These are phyloP conservation scores for Tolypocladium tropicale DNA, from an alignment of 2,329 filamentous ascomycete genomes.

Conservation along the genomic window DNA sequence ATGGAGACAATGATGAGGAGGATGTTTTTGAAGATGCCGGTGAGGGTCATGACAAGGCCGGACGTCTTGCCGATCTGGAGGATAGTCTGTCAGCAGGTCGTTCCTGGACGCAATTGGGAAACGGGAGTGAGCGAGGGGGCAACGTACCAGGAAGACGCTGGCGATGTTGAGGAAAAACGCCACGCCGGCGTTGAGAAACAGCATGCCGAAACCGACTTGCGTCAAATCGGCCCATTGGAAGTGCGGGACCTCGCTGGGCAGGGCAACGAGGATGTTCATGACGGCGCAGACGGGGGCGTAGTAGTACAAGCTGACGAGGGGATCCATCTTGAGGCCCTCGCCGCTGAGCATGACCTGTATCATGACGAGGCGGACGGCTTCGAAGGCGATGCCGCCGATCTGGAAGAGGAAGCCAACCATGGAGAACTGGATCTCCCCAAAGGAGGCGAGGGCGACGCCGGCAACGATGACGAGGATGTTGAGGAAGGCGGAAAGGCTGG, in stretches of 20 bases:
- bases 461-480: constrained; percentile 42
- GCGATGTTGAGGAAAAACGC: constrained; percentile 76
- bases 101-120: neutral
- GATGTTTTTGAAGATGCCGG: constrained; percentile 81
- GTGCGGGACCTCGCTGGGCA: constrained; percentile 56
- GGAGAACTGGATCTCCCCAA: constrained; percentile 60
- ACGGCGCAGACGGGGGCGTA: constrained; percentile 75
- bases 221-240: constrained; percentile 58
- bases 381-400: constrained; percentile 65
- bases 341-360: constrained; percentile 72
- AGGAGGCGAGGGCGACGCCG: constrained; percentile 41
- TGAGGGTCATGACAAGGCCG: constrained; percentile 74
- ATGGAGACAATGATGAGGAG: constrained; percentile 69
- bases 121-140: neutral
- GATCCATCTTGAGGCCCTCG: constrained; percentile 76
- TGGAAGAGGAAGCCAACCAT: constrained; percentile 59
- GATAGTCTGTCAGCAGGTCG: neutral
- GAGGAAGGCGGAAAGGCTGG: constrained; percentile 30
- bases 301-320: constrained; percentile 81
- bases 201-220: constrained; percentile 51
- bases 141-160: constrained; percentile 72
- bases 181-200: constrained; percentile 65
- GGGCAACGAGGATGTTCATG: constrained; percentile 65
- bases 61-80: constrained; percentile 77
- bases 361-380: constrained; percentile 75